Evolutionary conservation across 2,329 filamentous ascomycete genomes (phyloP), one percentile per base, ranked within the genome.

Genomic region (Curvularia eragrostidis): DNA sequence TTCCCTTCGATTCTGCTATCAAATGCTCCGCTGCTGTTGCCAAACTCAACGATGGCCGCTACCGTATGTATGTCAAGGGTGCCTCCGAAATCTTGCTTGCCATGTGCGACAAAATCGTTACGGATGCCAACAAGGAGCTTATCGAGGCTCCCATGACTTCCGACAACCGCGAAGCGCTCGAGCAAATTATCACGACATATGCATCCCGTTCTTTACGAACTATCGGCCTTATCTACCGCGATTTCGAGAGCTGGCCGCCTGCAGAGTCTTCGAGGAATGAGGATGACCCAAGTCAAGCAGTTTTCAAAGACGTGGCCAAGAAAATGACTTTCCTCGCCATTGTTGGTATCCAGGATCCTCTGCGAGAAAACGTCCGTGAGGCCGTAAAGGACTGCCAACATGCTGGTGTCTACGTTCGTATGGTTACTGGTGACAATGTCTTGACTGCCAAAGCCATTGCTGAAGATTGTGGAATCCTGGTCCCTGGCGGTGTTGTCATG

Each of bases 391-490:
- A 87, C 56, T 93, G 91, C 70, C 89, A 93, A 72, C 83, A 84
- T 54, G 91, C 91, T 4, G 91, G 91, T 58, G 90, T 94, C 10
- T 85, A 89, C 59, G 90, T 93, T 18, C 89, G 91, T 69, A 94
- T 94, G 91, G 91, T 94, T 2, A 94, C 91, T 4, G 91, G 91
- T 62, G 91, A 94, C 78, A 93, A 94, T 78, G 87, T 89, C 65
- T 79, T 91, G 58, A 94, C 91, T 7, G 91, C 91, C 1, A 86
- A 90, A 73, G 89, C 91, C 21, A 94, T 94, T 67, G 91, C 91
- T 19, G 84, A 83, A 64, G 90, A 93, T 67, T 93, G 90, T 73
- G 90, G 90, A 39, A 93, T 94, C 58, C 82, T 91, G 54, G 86
- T 87, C 39, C 92, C 63, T 68, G 84, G 87, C 66, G 89, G 88